Percentiles rank a stretch among this genome's conserved stretches.
These are phyloP conservation scores for Colletotrichum liaoningense DNA, from an alignment of 2,329 filamentous ascomycete species.

Conservation along the genomic window DNA sequence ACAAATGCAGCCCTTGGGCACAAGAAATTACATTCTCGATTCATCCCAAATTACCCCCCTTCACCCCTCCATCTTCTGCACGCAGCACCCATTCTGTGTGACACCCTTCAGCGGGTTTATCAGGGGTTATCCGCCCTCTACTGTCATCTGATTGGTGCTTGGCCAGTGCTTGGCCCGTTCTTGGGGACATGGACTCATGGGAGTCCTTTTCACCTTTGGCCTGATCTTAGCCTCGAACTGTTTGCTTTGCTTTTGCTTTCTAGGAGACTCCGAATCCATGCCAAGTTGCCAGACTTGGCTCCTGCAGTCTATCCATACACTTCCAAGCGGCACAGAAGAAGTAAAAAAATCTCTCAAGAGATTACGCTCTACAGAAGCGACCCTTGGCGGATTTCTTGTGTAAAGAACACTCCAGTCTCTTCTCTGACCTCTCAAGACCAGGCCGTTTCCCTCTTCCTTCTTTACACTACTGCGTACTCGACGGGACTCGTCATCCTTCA, in stretches of 20 bases:
- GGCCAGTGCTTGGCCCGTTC: conserved; percentile 23
- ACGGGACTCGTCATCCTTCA: background rate
- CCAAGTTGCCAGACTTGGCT: background rate
- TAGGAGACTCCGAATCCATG: background rate
- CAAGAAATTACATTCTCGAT: conserved; percentile 28
- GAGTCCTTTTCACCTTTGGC: background rate
- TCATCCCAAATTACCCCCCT: conserved; percentile 17
- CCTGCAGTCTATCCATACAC: background rate
- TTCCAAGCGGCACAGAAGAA: background rate
- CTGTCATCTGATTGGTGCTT: conserved; percentile 32
- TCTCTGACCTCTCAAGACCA: background rate
- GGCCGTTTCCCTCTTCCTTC: background rate
- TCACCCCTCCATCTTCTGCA: background rate
- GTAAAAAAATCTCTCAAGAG: background rate
- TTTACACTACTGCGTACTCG: too few species aligned
- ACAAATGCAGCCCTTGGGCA: conserved; percentile 7
- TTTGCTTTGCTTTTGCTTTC: background rate
- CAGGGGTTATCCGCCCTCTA: conserved; percentile 21
- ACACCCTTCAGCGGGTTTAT: conserved; percentile 7
- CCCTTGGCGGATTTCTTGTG: background rate
- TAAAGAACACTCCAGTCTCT: background rate
- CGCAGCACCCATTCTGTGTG: background rate
- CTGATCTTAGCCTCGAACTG: background rate
- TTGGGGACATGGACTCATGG: background rate
- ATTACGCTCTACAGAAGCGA: background rate